phyloP scores from a whole-genome alignment of 129 eudicot genomes.

The Arctium lappa region DNA sequence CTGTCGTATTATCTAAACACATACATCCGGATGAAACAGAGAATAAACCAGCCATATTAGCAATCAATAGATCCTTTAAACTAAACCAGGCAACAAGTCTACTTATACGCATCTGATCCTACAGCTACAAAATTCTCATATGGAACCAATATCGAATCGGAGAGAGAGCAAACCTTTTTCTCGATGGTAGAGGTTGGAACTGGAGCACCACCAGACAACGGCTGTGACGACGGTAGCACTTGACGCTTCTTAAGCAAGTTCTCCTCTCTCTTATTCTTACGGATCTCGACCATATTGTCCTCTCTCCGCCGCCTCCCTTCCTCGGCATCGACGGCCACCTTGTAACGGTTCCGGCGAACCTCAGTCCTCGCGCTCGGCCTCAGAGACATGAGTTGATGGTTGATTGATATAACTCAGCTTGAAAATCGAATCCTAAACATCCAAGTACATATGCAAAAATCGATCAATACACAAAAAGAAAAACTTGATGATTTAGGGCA shows the following conservation, averaged over 20 bases:
- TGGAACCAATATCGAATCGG: slow-evolving; percentile 5
- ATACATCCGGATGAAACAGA: neutral
- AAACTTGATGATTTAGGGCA: slow-evolving; percentile 9
- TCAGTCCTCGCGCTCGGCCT: slow-evolving; percentile 66
- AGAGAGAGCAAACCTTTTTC: slow-evolving; percentile 44
- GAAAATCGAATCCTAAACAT: slow-evolving; percentile 22
- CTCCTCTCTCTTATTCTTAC: slow-evolving; percentile 81
- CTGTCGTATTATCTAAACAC: neutral
- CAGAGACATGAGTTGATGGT: slow-evolving; percentile 48
- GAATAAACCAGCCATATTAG: neutral
- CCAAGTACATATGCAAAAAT: neutral
- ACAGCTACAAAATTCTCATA: neutral
- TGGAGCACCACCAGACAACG: slow-evolving; percentile 31
- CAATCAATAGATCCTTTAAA: slow-evolving; percentile 10
- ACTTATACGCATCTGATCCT: slow-evolving; percentile 17
- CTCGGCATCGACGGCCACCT: slow-evolving; percentile 81
- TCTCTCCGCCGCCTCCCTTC: slow-evolving; percentile 85
- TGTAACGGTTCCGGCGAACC: slow-evolving; percentile 82
- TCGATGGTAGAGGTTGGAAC: slow-evolving; percentile 31
- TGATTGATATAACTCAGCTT: neutral
- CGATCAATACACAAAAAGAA: slow-evolving; percentile 3
- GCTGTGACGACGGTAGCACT: slow-evolving; percentile 51
- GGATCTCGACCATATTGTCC: slow-evolving; percentile 93
- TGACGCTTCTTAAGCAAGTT: slow-evolving; percentile 81
- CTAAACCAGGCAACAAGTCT: neutral